These are phyloP conservation scores for Breviolum minutum DNA, from an alignment of 73 alveolate species.

Conservation along the genomic window DNA sequence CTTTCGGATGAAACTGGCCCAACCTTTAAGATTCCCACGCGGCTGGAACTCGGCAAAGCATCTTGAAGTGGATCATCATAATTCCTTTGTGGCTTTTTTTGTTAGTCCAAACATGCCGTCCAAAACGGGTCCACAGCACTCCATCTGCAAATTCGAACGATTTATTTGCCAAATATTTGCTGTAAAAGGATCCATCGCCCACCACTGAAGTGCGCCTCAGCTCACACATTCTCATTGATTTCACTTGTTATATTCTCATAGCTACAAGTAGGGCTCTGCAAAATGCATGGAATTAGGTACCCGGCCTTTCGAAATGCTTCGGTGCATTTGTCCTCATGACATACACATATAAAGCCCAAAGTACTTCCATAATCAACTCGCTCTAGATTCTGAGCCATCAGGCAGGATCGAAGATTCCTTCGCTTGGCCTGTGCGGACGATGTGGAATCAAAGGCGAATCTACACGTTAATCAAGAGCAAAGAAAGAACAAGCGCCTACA, in stretches of 20 bases:
- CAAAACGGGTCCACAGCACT: too few species aligned
- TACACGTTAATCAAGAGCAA: neutral
- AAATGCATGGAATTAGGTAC: neutral
- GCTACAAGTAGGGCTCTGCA: neutral
- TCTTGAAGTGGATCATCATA: conserved; percentile 57
- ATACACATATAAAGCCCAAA: neutral
- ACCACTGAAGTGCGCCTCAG: conserved; percentile 84
- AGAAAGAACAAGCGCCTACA: neutral
- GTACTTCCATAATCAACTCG: neutral
- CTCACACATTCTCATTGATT: neutral
- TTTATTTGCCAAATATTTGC: too few species aligned
- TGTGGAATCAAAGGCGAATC: neutral
- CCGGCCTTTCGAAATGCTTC: conserved; percentile 70
- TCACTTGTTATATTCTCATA: neutral
- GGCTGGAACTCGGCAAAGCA: neutral
- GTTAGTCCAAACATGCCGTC: neutral
- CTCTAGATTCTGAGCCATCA: neutral
- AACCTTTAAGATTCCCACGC: neutral
- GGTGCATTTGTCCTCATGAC: conserved; percentile 31
- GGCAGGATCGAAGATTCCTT: conserved; percentile 70
- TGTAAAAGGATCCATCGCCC: conserved; percentile 34
- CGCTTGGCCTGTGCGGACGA: conserved; percentile 50
- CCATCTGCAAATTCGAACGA: too few species aligned
- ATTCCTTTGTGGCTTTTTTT: neutral
- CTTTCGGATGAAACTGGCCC: too few species aligned